Conservation (phyloP, 805 yeast species). For the Komagataella mondaviorum region DNA sequence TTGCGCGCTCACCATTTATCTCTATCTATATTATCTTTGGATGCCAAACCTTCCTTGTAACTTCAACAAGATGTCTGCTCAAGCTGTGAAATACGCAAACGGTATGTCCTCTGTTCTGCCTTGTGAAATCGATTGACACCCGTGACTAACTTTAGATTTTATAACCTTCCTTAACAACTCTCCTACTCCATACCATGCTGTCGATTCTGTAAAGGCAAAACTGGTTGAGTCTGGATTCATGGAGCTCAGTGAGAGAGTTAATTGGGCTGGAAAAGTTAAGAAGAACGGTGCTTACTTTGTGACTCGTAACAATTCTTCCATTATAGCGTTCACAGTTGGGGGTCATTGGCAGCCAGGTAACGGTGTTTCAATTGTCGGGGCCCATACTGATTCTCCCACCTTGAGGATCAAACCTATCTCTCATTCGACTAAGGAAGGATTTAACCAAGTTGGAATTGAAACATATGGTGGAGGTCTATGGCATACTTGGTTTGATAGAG, state of each 20-base stretch:
- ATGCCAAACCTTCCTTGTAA: not conserved
- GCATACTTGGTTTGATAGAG: slow-evolving; percentile 96
- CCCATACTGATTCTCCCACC: slow-evolving; percentile 93
- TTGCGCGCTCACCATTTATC: not conserved
- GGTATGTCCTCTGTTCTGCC: not conserved
- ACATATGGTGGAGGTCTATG: slow-evolving; percentile 93
- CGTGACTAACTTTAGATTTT: slow-evolving; percentile 27
- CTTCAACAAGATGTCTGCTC: not conserved
- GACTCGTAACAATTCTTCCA: slow-evolving; percentile 80
- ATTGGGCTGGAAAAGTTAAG: slow-evolving; percentile 47
- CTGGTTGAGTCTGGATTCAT: slow-evolving; percentile 52
- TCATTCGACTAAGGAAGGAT: slow-evolving; percentile 57
- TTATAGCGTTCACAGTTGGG: slow-evolving; percentile 81
- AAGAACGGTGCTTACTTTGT: slow-evolving; percentile 65
- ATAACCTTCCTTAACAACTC: slow-evolving; percentile 68
- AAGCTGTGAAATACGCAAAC: not conserved
- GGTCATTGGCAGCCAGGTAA: slow-evolving; percentile 59
- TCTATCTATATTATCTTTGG: not conserved
- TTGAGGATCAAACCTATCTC: slow-evolving; percentile 83
- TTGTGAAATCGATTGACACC: not conserved
- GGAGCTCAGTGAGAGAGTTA: slow-evolving; percentile 57
- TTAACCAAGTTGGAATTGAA: slow-evolving; percentile 84
- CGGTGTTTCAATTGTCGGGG: slow-evolving; percentile 83
- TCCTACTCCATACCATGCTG: slow-evolving; percentile 94
- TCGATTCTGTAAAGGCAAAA: slow-evolving; percentile 43